Conservation (phyloP, 2,329 filamentous ascomycete genomes). For the Clonostachys sp. region DNA sequence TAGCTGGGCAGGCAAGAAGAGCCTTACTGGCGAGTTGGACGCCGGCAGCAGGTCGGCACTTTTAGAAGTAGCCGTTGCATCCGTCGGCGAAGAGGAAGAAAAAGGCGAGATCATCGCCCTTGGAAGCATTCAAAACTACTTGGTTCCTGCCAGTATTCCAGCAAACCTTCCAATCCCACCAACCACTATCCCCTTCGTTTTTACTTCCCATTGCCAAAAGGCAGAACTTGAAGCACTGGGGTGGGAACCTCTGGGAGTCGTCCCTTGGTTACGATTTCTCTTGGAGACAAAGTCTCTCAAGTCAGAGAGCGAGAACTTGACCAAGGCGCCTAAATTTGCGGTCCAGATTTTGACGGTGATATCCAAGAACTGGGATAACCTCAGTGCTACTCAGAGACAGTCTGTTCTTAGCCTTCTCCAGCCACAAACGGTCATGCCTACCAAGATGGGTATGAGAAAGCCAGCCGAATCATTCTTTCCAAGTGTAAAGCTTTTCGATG, state of each 20-base stretch:
- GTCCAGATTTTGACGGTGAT: constrained; percentile 72
- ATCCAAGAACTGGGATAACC: constrained; percentile 86
- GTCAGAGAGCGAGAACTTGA: constrained; percentile 63
- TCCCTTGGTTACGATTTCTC: constrained; percentile 81
- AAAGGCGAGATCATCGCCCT: constrained; percentile 72
- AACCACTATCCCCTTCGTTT: constrained; percentile 78
- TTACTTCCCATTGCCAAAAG: constrained; percentile 65
- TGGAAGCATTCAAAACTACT: constrained; percentile 68
- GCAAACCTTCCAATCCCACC: constrained; percentile 76
- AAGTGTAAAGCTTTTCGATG: constrained; percentile 91
- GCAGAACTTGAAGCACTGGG: constrained; percentile 74
- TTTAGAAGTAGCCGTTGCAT: constrained; percentile 76
- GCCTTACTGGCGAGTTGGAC: constrained; percentile 69
- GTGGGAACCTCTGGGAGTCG: constrained; percentile 80
- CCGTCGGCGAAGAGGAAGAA: constrained; percentile 55
- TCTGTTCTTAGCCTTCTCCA: constrained; percentile 62
- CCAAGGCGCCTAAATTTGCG: constrained; percentile 68
- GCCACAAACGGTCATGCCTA: constrained; percentile 74
- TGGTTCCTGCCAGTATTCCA: constrained; percentile 75
- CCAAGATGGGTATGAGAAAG: constrained; percentile 82
- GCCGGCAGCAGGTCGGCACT: constrained; percentile 60
- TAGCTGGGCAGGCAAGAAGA: constrained; percentile 74
- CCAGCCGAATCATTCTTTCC: constrained; percentile 88
- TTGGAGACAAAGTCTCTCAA: constrained; percentile 61
- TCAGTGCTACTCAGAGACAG: constrained; percentile 62